A percentile compares a stretch with the other conserved stretches of the same genome.
Evolutionary conservation across 768 basidiomycete species (phyloP).

Genomic region (Tylopilus intermedius): DNA sequence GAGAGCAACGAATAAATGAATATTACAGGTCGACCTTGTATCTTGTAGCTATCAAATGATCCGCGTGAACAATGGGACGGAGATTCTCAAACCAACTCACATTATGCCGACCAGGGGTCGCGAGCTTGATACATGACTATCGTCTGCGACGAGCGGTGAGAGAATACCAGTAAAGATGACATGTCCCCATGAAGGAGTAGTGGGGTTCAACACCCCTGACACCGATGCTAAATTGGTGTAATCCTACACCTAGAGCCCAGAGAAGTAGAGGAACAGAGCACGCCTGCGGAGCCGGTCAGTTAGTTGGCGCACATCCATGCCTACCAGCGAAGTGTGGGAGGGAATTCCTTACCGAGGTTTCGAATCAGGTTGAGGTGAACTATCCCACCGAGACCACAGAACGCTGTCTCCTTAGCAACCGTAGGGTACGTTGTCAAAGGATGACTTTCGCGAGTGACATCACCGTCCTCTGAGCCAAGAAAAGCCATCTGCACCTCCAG

Average conservation of each 20-base stretch:
- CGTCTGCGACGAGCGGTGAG: slow-evolving; percentile 24
- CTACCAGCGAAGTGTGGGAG: neutral
- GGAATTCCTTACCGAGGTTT: slow-evolving; percentile 16
- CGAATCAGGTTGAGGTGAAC: slow-evolving; percentile 15
- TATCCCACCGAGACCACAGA: slow-evolving; percentile 34
- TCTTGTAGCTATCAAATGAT: slow-evolving; percentile 19
- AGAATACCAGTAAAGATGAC: slow-evolving; percentile 40
- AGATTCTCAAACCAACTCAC: slow-evolving; percentile 21
- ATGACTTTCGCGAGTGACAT: slow-evolving; percentile 9
- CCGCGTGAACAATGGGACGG: slow-evolving; percentile 1
- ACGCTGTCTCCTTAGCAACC: slow-evolving; percentile 28
- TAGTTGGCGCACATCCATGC: slow-evolving; percentile 2
- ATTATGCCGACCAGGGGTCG: slow-evolving; percentile 34
- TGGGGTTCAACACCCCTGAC: slow-evolving; percentile 50
- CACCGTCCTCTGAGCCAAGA: slow-evolving; percentile 23
- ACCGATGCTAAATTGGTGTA: slow-evolving; percentile 48
- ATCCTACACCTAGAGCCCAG: slow-evolving; percentile 60
- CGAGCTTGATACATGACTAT: slow-evolving; percentile 30
- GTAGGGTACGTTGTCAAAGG: slow-evolving; percentile 27
- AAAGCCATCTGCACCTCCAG: slow-evolving; percentile 9
- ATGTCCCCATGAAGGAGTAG: slow-evolving; percentile 32
- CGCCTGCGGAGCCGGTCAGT: slow-evolving; percentile 27
- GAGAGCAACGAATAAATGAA: slow-evolving; percentile 43
- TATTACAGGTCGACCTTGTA: slow-evolving; percentile 25
- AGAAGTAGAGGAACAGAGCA: slow-evolving; percentile 48